phyloP scores from a whole-genome alignment of 352 stramenopile genomes.

The Phytophthora nicotianae region DNA sequence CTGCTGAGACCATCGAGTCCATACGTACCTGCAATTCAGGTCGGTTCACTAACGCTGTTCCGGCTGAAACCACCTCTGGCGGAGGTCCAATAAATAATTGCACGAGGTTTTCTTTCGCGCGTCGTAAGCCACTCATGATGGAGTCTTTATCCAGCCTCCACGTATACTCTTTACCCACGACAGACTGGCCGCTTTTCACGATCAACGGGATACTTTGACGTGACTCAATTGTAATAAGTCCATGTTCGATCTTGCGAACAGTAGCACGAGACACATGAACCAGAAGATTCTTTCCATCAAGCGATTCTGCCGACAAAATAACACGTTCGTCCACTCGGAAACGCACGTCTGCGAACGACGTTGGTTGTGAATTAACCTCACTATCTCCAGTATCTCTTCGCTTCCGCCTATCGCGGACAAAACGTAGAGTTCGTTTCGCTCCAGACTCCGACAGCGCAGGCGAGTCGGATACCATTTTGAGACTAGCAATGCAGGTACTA shows the following conservation, averaged over 20 bases:
- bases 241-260: constrained; percentile 51
- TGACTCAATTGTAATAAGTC: constrained; percentile 55
- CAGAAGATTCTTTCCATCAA: constrained; percentile 66
- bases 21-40: constrained; percentile 43
- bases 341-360: constrained; percentile 55
- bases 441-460: constrained; percentile 38
- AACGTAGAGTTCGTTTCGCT: constrained; percentile 46
- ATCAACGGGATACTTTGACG: constrained; percentile 67
- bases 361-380: constrained; percentile 19
- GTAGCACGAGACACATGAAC: constrained; percentile 67
- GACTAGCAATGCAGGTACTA: constrained; percentile 56
- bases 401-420: constrained; percentile 55
- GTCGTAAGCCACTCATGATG: constrained; percentile 66
- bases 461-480: constrained; percentile 55
- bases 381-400: constrained; percentile 7
- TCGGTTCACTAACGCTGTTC: constrained; percentile 37
- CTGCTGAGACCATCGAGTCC: constrained; percentile 16
- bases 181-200: constrained; percentile 57
- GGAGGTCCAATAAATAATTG: constrained; percentile 64
- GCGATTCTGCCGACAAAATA: constrained; percentile 74
- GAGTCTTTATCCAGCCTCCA: constrained; percentile 83
- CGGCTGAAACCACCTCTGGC: constrained; percentile 47
- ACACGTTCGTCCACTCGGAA: constrained; percentile 77
- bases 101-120: constrained; percentile 82
- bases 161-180: constrained; percentile 62